Conservation (phyloP, 1,139 yeast species). For the Geotrichum armillariae region DNA sequence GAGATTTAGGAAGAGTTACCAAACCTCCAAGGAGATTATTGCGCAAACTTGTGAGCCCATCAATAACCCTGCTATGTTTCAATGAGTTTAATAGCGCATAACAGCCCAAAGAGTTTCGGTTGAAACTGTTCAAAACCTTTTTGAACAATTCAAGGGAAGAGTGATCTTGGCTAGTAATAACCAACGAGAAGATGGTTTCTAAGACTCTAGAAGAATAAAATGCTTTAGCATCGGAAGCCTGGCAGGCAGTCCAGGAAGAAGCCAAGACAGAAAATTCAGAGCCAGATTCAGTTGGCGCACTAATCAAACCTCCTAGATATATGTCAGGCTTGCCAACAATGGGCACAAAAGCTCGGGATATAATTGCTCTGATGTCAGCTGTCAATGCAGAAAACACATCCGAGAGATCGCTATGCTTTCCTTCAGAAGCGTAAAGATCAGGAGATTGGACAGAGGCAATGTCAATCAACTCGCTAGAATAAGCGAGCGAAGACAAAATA, state of each 20-base stretch:
- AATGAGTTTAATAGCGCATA: constrained; percentile 13
- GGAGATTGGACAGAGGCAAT: constrained; percentile 4
- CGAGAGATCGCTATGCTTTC: constrained; percentile 7
- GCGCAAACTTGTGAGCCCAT: constrained; percentile 11
- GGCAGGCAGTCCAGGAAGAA: constrained; percentile 7
- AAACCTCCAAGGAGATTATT: constrained; percentile 18
- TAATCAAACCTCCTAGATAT: constrained; percentile 7
- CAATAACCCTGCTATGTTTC: constrained; percentile 12
- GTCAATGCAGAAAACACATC: constrained; percentile 14
- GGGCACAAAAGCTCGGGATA: not conserved
- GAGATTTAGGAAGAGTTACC: constrained; percentile 13
- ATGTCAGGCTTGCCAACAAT: constrained; percentile 6
- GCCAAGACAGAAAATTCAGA: not conserved
- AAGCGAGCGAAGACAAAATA: constrained; percentile 12
- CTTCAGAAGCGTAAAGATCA: constrained; percentile 7
- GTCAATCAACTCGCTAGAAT: constrained; percentile 16
- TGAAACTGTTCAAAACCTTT: constrained; percentile 11
- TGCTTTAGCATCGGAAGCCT: constrained; percentile 6
- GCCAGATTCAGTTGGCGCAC: not conserved
- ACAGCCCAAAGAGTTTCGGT: constrained; percentile 13
- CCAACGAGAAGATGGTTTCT: constrained; percentile 6
- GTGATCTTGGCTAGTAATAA: constrained; percentile 8
- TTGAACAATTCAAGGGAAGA: constrained; percentile 11
- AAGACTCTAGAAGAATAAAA: constrained; percentile 17
- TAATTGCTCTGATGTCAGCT: constrained; percentile 10